These are phyloP conservation scores for Phytopythium cucurbitacearum DNA, from an alignment of 352 stramenopile genomes.

Conservation along the genomic window DNA sequence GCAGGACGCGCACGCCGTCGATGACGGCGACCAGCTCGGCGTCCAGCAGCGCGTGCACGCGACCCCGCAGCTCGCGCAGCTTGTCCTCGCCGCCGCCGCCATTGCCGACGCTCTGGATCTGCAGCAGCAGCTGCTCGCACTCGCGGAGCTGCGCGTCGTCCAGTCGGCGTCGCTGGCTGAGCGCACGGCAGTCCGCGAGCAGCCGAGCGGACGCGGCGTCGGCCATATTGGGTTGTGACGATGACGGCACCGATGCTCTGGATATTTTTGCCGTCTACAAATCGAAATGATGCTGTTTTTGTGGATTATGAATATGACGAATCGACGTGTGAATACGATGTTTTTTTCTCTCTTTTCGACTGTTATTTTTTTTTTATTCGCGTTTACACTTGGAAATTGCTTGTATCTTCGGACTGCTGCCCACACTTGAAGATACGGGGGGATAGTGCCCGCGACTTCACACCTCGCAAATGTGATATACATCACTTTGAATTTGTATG, in stretches of 20 bases:
- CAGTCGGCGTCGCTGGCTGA: slow-evolving; percentile 30
- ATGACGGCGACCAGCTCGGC: slow-evolving; percentile 47
- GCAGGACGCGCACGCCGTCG: slow-evolving; percentile 34
- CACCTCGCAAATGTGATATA: too few relatives aligned
- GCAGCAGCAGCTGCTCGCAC: slow-evolving; percentile 13
- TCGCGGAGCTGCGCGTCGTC: slow-evolving; percentile 23
- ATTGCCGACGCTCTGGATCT: not conserved
- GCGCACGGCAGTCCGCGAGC: slow-evolving; percentile 28
- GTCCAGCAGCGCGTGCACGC: slow-evolving; percentile 25
- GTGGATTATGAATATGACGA: too few relatives aligned
- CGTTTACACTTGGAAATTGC: too few relatives aligned
- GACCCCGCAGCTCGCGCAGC: not conserved
- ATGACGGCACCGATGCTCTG: not conserved
- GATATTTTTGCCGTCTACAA: not conserved
- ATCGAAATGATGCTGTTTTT: too few relatives aligned
- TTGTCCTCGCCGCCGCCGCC: not conserved
- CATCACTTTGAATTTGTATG: too few relatives aligned
- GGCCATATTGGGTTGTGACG: not conserved
- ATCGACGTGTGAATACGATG: too few relatives aligned
- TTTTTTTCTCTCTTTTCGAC: too few relatives aligned
- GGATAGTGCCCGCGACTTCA: too few relatives aligned
- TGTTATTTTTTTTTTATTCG: too few relatives aligned
- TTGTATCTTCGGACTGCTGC: too few relatives aligned
- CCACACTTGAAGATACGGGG: too few relatives aligned
- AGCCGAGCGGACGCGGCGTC: slow-evolving; percentile 8